Percentiles rank a stretch among this genome's conserved stretches.
These are phyloP conservation scores for Amanita muscaria DNA, from an alignment of 768 basidiomycete species.

Conservation along the genomic window DNA sequence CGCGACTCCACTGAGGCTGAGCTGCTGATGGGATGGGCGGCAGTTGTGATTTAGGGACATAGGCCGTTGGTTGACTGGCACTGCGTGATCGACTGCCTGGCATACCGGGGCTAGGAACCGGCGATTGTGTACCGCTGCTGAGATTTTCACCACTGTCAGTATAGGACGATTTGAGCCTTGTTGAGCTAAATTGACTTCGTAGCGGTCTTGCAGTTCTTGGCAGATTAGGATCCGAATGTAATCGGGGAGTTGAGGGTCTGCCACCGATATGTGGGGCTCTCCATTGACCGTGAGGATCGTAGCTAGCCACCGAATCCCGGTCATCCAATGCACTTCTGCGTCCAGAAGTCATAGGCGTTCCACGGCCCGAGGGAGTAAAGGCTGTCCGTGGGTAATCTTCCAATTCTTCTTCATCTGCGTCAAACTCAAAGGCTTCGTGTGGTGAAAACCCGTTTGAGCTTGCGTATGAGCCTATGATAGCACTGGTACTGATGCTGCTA, in stretches of 20 bases:
- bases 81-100: slow-evolving; percentile 56
- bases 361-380: slow-evolving; percentile 51
- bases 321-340: slow-evolving; percentile 28
- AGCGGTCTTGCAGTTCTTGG: slow-evolving; percentile 25
- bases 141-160: slow-evolving; percentile 34
- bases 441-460: slow-evolving; percentile 48
- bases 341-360: slow-evolving; percentile 53
- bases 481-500: slow-evolving; percentile 25
- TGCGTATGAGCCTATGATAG: slow-evolving; percentile 19
- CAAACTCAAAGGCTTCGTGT: slow-evolving; percentile 64
- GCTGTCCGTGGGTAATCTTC: slow-evolving; percentile 63
- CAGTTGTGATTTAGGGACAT: slow-evolving; percentile 45
- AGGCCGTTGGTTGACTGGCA: slow-evolving; percentile 71
- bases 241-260: slow-evolving; percentile 38
- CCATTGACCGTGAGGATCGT: not conserved
- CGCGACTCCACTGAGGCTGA: slow-evolving; percentile 35
- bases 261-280: slow-evolving; percentile 30
- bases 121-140: slow-evolving; percentile 25
- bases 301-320: slow-evolving; percentile 37
- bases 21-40: slow-evolving; percentile 42
- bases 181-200: slow-evolving; percentile 65
- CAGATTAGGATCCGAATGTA: slow-evolving; percentile 37
- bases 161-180: slow-evolving; percentile 44
- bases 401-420: slow-evolving; percentile 62
- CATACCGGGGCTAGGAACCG: slow-evolving; percentile 15